Evolutionary conservation across 2,329 filamentous ascomycete species (phyloP), one percentile per base, ranked within the genome.

Genomic region (Lithohypha guttulata): DNA sequence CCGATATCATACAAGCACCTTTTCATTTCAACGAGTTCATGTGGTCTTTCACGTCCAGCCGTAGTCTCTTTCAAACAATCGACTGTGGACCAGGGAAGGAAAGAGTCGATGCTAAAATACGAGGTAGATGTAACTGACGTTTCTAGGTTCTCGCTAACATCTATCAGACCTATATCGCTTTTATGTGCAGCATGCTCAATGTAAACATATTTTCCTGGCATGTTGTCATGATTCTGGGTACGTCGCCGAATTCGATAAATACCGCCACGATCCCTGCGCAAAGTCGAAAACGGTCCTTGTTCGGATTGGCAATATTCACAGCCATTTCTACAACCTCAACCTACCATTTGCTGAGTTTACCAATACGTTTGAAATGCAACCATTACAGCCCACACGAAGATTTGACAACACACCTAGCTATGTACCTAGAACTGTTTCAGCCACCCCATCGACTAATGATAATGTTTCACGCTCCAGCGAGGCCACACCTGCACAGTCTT

Each of bases 151-250:
- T 4, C 36, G 25, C 30, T 44, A 33, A 44, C 28, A 4, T 17
- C 19, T 7, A 4, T n/a, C 23, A 50, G 48, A 60, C 48, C 61
- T 48, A 44, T 58, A 41, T 52, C 59, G 63, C 4, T 59, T 77
- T 1, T 76, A 74, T 44, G 67, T 64, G 22, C 69, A 76, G 31
- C 74, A 73, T 48, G 58, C 64, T 3, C 71, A 77, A 50, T 81
- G 77, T 59, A 74, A 72, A 48, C 75, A 78, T 52, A 75, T 81
- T 23, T 73, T 72, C 51, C 73, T 77, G 42, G 77, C 73, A 4
- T 74, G 69, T 26, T 79, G 75, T 49, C 74, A 79, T 47, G 72
- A 79, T 48, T 62, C 62, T 17, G 68, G 69, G 35, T 77, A 79
- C 51, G 57, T 76, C 31, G 66, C 70, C 6, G 64, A 76, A 33